These are phyloP conservation scores for Phytopythium litorale DNA, from an alignment of 352 stramenopile species.

Conservation along the genomic window DNA sequence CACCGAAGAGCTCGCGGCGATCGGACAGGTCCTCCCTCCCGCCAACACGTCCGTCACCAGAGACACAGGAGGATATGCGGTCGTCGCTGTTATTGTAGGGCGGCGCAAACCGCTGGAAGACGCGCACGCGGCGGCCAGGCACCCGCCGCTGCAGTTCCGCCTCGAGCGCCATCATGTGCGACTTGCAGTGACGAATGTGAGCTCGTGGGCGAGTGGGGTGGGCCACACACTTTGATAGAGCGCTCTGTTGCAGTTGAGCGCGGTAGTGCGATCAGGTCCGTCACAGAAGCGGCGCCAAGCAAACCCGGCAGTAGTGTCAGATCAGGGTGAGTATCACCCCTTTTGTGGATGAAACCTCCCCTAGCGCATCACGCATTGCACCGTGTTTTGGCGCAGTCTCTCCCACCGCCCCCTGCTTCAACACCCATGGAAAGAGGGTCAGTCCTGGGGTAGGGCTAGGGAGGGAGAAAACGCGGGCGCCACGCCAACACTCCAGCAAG, in stretches of 20 bases:
- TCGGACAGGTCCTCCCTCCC: neutral
- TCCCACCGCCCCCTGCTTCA: neutral
- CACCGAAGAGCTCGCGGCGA: conserved; percentile 16
- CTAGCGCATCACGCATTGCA: neutral
- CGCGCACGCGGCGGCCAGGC: conserved; percentile 3
- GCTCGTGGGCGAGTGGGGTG: no score
- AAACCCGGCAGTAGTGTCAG: no score
- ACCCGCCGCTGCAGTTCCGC: neutral
- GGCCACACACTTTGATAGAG: no score
- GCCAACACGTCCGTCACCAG: neutral
- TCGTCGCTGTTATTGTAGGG: no score
- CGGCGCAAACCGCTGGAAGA: conserved; percentile 1
- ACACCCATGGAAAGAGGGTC: neutral
- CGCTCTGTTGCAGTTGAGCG: no score
- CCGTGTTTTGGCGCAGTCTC: neutral
- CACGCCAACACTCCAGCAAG: no score
- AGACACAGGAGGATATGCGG: neutral
- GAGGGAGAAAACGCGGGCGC: neutral
- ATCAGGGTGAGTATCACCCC: no score
- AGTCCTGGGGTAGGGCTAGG: neutral
- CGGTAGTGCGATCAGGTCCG: no score
- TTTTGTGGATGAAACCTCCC: no score
- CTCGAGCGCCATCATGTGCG: neutral
- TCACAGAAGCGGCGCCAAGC: neutral
- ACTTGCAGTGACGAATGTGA: no score